Evolutionary conservation across 2,329 filamentous ascomycete species (phyloP).

Genomic region (Coccinonectria pachysandricola): DNA sequence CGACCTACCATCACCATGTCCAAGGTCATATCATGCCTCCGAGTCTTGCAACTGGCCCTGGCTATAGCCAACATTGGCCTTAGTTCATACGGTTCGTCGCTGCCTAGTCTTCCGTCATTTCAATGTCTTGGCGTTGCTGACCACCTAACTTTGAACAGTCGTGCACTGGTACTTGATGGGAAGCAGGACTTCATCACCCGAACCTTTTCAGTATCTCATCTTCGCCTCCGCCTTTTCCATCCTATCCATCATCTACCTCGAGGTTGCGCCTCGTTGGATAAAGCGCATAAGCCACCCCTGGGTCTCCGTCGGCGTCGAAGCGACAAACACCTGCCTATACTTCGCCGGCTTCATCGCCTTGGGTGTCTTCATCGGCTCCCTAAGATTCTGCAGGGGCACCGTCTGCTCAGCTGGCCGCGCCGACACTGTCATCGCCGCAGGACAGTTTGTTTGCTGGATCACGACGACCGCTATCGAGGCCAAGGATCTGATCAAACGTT

Average conservation of each 20-base stretch:
- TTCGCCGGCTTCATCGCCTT: constrained; percentile 50
- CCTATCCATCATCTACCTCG: constrained; percentile 44
- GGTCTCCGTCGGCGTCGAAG: constrained; percentile 38
- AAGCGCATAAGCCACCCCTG: constrained; percentile 38
- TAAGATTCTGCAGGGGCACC: constrained; percentile 46
- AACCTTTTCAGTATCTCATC: constrained; percentile 48
- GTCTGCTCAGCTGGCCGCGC: constrained; percentile 47
- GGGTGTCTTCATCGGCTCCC: constrained; percentile 42
- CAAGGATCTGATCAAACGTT: constrained; percentile 37
- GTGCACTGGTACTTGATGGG: constrained; percentile 49
- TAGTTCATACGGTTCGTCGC: constrained; percentile 14
- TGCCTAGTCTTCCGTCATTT: background rate
- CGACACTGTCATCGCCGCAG: constrained; percentile 42
- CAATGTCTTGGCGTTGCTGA: background rate
- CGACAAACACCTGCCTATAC: constrained; percentile 44
- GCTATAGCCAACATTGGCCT: constrained; percentile 15
- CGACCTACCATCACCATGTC: no score
- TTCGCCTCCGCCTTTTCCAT: constrained; percentile 44
- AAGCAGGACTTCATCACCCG: constrained; percentile 43
- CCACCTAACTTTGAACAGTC: constrained; percentile 28
- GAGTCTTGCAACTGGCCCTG: constrained; percentile 14
- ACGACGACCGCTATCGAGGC: constrained; percentile 35
- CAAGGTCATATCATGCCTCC: constrained; percentile 11
- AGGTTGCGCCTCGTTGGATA: constrained; percentile 35
- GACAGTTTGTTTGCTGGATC: constrained; percentile 44